Percentiles rank a stretch among this genome's conserved stretches.
phyloP scores from a whole-genome alignment of 116 monocot species.

The Iris pallida region DNA sequence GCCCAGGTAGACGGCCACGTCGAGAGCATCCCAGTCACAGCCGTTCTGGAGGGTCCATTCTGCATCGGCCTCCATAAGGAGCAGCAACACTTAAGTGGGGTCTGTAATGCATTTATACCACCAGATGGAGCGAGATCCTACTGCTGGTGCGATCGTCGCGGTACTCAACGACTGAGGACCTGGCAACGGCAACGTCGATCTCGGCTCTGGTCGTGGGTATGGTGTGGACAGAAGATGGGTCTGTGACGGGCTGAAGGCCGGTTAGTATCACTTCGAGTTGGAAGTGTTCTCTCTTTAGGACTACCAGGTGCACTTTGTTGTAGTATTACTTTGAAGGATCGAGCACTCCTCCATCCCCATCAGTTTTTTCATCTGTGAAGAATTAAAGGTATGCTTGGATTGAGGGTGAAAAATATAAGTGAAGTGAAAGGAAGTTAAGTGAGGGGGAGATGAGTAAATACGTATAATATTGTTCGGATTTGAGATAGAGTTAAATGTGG shows the following conservation, averaged over 20 bases:
- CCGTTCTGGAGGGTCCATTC: slow-evolving; percentile 36
- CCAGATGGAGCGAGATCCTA: slow-evolving; percentile 24
- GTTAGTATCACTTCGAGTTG: not conserved
- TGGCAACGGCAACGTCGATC: not conserved
- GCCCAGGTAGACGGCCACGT: slow-evolving; percentile 22
- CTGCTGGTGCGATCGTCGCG: slow-evolving; percentile 8
- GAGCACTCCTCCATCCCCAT: not conserved
- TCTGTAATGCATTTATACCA: slow-evolving; percentile 21
- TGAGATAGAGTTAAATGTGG: too few species aligned
- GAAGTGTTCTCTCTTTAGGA: not conserved
- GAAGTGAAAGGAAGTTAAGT: too few species aligned
- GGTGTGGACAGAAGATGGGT: not conserved
- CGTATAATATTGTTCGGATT: too few species aligned
- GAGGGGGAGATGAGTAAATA: too few species aligned
- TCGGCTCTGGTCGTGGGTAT: not conserved
- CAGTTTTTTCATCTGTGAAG: too few species aligned
- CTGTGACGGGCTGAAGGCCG: not conserved
- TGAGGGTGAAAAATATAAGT: too few species aligned
- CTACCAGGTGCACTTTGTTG: slow-evolving; percentile 8
- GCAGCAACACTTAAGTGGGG: slow-evolving; percentile 8
- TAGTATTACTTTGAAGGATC: slow-evolving; percentile 4
- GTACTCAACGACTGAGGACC: not conserved
- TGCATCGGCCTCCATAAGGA: slow-evolving; percentile 26
- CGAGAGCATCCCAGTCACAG: slow-evolving; percentile 17
- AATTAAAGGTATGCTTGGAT: too few species aligned